Conservation (phyloP, 2,329 filamentous ascomycete species). For the Atkinsonella hypoxylon region DNA sequence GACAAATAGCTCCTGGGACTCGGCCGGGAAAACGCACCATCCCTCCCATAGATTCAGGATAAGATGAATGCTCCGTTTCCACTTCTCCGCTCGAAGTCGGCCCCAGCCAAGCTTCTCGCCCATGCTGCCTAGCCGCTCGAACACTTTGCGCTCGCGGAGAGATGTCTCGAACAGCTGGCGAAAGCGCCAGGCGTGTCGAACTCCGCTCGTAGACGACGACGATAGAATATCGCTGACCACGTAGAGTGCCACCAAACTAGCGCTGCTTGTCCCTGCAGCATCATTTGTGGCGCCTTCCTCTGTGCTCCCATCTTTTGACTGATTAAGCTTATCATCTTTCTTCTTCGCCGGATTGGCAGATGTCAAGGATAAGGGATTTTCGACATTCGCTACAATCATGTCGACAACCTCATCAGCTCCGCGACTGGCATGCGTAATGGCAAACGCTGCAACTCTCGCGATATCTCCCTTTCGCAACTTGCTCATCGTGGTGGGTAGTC, state of each 20-base stretch:
- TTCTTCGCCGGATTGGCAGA: conserved; percentile 51
- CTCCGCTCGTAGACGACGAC: conserved; percentile 61
- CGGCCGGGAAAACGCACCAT: conserved; percentile 62
- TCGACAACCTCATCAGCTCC: conserved; percentile 89
- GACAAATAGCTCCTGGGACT: conserved; percentile 60
- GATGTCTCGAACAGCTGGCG: conserved; percentile 66
- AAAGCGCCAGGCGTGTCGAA: conserved; percentile 80
- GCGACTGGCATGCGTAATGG: conserved; percentile 72
- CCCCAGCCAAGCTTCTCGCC: conserved; percentile 68
- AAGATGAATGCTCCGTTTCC: conserved; percentile 62
- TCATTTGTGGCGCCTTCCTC: conserved; percentile 29
- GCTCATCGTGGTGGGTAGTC: conserved; percentile 64
- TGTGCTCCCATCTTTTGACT: conserved; percentile 11
- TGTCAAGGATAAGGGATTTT: conserved; percentile 62
- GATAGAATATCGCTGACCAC: conserved; percentile 67
- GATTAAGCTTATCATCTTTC: conserved; percentile 23
- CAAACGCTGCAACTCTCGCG: conserved; percentile 75
- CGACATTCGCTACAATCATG: conserved; percentile 71
- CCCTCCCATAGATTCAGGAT: conserved; percentile 61
- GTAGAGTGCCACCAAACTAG: conserved; percentile 72
- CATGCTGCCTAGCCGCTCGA: conserved; percentile 63
- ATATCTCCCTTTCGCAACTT: conserved; percentile 75
- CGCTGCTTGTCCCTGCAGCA: conserved; percentile 51
- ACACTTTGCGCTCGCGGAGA: conserved; percentile 55
- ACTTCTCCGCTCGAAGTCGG: conserved; percentile 69